These are phyloP conservation scores for Beauveria caledonica DNA, from an alignment of 2,329 filamentous ascomycete genomes.

Conservation along the genomic window DNA sequence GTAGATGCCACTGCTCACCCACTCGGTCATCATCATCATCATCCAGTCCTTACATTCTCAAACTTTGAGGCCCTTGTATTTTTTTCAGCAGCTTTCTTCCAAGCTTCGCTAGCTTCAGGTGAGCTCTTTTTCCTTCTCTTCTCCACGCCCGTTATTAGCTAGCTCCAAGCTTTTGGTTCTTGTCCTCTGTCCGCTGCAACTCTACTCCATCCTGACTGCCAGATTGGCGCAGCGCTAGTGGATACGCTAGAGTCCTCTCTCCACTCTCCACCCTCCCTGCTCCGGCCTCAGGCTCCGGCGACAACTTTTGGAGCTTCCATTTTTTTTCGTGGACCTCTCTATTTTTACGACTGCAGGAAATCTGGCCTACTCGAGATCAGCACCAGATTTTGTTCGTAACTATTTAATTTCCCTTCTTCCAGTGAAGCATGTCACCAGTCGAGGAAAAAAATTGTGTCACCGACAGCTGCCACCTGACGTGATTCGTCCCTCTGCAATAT, in stretches of 20 bases:
- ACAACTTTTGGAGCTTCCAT: not conserved
- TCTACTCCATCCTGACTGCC: conserved; percentile 3
- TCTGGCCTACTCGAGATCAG: no score
- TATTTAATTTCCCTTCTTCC: no score
- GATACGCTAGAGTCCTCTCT: not conserved
- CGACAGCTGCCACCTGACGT: no score
- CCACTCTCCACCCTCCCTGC: not conserved
- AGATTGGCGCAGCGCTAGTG: conserved; percentile 11
- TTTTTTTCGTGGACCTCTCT: not conserved
- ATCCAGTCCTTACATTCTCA: not conserved
- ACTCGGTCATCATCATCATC: not conserved
- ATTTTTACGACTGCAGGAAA: not conserved
- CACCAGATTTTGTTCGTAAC: no score
- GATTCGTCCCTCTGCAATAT: no score
- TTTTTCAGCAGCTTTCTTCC: no score
- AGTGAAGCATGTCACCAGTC: no score
- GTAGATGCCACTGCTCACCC: not conserved
- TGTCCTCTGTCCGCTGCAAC: not conserved
- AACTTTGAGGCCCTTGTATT: not conserved
- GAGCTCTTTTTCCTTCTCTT: not conserved
- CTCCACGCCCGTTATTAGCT: not conserved
- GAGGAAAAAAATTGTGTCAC: no score
- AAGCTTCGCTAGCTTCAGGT: not conserved
- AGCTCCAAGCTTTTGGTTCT: not conserved
- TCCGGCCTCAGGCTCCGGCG: not conserved